phyloP scores from a whole-genome alignment of 106 monocot species.

The Amphibolis antarctica region DNA sequence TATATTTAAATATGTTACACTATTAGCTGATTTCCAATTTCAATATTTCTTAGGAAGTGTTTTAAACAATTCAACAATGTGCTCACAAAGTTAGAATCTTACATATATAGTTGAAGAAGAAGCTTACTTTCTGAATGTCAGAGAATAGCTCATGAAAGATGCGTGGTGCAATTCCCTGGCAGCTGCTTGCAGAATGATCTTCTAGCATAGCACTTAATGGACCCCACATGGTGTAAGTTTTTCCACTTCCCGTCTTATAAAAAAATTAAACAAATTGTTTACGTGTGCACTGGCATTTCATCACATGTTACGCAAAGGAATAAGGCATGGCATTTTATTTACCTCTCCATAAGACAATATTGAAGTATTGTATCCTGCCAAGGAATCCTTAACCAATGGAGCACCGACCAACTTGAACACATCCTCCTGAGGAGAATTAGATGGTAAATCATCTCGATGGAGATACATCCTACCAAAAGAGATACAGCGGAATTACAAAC shows the following conservation, averaged over 20 bases:
- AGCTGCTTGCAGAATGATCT: constrained; percentile 17
- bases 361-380: constrained; percentile 80
- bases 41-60: neutral
- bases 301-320: neutral
- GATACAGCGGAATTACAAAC: too few relatives aligned
- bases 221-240: constrained; percentile 97
- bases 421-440: constrained; percentile 41
- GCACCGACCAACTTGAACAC: constrained; percentile 59
- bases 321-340: neutral
- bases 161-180: constrained; percentile 71
- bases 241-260: constrained; percentile 71
- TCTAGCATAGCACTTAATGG: constrained; percentile 77
- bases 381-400: constrained; percentile 47
- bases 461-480: too few relatives aligned
- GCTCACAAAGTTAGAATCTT: too few relatives aligned
- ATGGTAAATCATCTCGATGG: neutral
- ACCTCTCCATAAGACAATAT: constrained; percentile 94
- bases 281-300: neutral
- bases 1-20: too few relatives aligned
- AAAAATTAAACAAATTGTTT: neutral
- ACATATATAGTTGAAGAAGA: neutral
- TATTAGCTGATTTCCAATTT: too few relatives aligned
- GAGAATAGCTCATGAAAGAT: constrained; percentile 73
- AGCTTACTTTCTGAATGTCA: constrained; percentile 53
- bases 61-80: neutral